phyloP scores from a whole-genome alignment of 2,329 filamentous ascomycete genomes.

The Annulohypoxylon truncatum region DNA sequence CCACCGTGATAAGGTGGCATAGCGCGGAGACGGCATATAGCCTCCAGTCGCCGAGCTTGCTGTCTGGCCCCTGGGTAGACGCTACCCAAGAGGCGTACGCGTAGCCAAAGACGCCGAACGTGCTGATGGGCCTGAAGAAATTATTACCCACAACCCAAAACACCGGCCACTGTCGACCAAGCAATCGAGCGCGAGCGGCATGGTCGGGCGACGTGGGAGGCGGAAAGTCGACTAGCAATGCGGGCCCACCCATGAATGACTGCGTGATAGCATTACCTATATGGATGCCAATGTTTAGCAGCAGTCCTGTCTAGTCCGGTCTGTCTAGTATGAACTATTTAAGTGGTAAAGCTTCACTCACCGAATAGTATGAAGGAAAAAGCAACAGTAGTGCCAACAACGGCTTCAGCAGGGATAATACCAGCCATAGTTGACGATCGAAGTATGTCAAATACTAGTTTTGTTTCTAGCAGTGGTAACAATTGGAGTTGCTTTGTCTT shows the following conservation, averaged over 20 bases:
- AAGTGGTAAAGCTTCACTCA: slow-evolving; percentile 39
- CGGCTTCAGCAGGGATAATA: slow-evolving; percentile 45
- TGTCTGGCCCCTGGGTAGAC: slow-evolving; percentile 19
- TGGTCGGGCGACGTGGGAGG: slow-evolving; percentile 54
- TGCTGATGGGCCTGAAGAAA: slow-evolving; percentile 64
- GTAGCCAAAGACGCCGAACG: slow-evolving; percentile 61
- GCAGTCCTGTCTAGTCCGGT: neutral
- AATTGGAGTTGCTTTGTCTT: neutral
- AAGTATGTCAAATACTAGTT: neutral
- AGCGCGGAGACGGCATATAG: slow-evolving; percentile 56
- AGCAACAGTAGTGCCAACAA: slow-evolving; percentile 59
- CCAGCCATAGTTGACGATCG: slow-evolving; percentile 30
- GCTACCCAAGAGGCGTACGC: slow-evolving; percentile 56
- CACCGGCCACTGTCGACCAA: slow-evolving; percentile 61
- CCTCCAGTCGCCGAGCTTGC: slow-evolving; percentile 56
- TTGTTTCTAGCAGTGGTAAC: neutral
- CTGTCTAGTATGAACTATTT: neutral
- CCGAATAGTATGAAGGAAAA: slow-evolving; percentile 62
- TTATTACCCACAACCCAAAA: slow-evolving; percentile 63
- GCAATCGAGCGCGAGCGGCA: slow-evolving; percentile 55
- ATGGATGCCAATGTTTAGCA: slow-evolving; percentile 7
- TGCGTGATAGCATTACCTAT: slow-evolving; percentile 64
- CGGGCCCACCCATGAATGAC: slow-evolving; percentile 63
- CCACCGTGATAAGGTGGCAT: slow-evolving; percentile 59
- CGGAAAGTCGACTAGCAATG: slow-evolving; percentile 60